Evolutionary conservation across 495 filamentous ascomycete genomes (phyloP).

Genomic region (Penicillium waksmanii): DNA sequence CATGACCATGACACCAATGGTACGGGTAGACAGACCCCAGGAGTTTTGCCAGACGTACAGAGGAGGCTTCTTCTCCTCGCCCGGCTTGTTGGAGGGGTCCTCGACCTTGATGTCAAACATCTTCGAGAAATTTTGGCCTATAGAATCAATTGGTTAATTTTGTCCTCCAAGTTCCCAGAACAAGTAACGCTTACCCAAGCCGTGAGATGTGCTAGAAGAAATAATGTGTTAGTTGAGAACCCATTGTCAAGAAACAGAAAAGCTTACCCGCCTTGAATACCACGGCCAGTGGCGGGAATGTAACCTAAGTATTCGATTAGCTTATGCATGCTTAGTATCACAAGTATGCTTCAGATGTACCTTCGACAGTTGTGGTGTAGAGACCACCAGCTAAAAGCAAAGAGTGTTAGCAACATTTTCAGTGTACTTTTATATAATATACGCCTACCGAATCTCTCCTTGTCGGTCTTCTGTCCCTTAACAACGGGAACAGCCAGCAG

Average conservation of each 20-base stretch:
- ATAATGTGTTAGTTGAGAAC: neutral
- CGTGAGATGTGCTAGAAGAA: slow-evolving; percentile 73
- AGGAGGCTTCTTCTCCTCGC: slow-evolving; percentile 70
- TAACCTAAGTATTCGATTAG: slow-evolving; percentile 4
- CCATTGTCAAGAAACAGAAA: neutral
- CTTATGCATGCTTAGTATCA: neutral
- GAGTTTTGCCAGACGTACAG: slow-evolving; percentile 96
- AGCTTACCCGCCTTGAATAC: slow-evolving; percentile 77
- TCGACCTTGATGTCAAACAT: slow-evolving; percentile 99
- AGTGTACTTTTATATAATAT: neutral
- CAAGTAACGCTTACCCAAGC: slow-evolving; percentile 55
- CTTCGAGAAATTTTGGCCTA: slow-evolving; percentile 89
- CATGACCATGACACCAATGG: slow-evolving; percentile 98
- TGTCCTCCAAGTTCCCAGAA: neutral
- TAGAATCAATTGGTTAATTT: neutral
- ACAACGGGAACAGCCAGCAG: slow-evolving; percentile 93
- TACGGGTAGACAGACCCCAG: slow-evolving; percentile 94
- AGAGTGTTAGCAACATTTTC: neutral
- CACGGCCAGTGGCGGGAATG: slow-evolving; percentile 69
- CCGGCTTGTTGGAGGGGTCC: slow-evolving; percentile 78
- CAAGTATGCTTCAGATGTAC: neutral
- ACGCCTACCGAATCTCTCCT: slow-evolving; percentile 75
- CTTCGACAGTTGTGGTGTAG: slow-evolving; percentile 76
- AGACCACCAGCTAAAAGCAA: slow-evolving; percentile 69
- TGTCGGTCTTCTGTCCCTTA: slow-evolving; percentile 82